Evolutionary conservation across 441 rosid species (phyloP).

Genomic region (Adansonia grandidieri): DNA sequence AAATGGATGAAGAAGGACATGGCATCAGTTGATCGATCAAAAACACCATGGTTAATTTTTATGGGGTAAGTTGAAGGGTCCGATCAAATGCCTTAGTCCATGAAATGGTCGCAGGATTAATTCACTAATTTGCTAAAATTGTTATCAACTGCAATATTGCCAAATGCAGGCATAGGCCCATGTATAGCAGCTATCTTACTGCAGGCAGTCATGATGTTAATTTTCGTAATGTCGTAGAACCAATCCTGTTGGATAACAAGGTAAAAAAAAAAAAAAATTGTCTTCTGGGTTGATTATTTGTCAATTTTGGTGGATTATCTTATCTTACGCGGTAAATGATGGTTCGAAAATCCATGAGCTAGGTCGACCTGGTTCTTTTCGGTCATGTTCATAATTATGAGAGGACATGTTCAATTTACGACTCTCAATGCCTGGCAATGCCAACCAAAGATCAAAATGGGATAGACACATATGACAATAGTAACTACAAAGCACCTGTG

Average conservation of each 20-base stretch:
- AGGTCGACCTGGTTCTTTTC: conserved; percentile 65
- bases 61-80: conserved; percentile 42
- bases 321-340: no score
- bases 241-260: conserved; percentile 50
- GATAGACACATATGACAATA: conserved; percentile 52
- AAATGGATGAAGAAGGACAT: conserved; percentile 60
- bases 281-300: background rate
- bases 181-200: conserved; percentile 52
- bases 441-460: conserved; percentile 52
- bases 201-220: no score
- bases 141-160: background rate
- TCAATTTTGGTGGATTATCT: no score
- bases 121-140: background rate
- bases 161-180: conserved; percentile 62
- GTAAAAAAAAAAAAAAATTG: conserved; percentile 31
- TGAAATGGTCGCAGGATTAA: background rate
- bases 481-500: conserved; percentile 58
- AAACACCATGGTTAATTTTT: conserved; percentile 64
- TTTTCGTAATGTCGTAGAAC: conserved; percentile 44
- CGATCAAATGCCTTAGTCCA: no score
- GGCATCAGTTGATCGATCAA: conserved; percentile 56
- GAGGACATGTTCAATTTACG: conserved; percentile 57
- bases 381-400: conserved; percentile 77
- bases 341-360: background rate
- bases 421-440: conserved; percentile 46